Evolutionary conservation across 164 flowering plant species (phyloP).

Genomic region (Macadamia integrifolia): DNA sequence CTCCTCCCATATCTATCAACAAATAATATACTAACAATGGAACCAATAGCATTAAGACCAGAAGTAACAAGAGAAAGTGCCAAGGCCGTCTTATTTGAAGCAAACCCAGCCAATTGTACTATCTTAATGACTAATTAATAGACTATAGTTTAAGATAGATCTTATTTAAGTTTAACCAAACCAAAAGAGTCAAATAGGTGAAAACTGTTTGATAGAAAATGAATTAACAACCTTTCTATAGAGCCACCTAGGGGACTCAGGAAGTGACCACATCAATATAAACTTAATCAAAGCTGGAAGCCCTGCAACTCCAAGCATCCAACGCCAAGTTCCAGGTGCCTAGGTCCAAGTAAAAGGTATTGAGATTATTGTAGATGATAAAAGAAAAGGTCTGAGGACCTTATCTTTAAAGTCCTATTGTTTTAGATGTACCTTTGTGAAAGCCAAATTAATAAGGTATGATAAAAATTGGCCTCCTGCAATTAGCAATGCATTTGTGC

Average conservation of each 20-base stretch:
- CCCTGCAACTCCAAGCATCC: neutral
- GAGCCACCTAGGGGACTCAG: neutral
- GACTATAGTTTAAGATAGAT: no score
- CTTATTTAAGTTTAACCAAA: no score
- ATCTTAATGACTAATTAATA: no score
- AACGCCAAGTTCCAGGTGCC: neutral
- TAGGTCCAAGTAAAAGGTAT: no score
- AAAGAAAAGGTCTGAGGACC: no score
- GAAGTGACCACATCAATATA: neutral
- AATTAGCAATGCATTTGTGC: neutral
- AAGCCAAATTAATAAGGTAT: neutral
- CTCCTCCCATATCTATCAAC: neutral
- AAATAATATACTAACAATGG: neutral
- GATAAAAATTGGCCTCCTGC: neutral
- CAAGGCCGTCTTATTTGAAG: neutral
- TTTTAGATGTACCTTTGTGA: neutral
- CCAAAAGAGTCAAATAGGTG: neutral
- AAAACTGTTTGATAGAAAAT: neutral
- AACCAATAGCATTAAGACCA: no score
- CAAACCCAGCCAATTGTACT: neutral
- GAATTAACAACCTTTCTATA: neutral
- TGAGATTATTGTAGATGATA: no score
- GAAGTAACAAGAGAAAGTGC: no score
- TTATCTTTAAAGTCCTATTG: neutral
- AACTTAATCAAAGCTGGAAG: neutral